These are phyloP conservation scores for Gymnopilus junonius DNA, from an alignment of 768 basidiomycete genomes.

Conservation along the genomic window DNA sequence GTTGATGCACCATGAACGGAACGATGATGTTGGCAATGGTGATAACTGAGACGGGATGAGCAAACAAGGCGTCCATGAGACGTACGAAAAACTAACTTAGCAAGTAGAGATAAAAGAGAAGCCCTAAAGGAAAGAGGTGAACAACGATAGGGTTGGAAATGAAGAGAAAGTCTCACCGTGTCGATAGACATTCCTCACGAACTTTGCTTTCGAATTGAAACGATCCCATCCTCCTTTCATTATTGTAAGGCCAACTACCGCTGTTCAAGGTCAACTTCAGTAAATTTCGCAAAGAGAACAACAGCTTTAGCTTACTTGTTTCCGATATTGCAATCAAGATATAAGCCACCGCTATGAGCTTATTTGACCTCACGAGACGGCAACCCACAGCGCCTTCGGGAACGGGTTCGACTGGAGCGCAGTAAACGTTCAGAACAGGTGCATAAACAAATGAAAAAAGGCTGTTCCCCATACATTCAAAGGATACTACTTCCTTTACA, in stretches of 20 bases:
- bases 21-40: slow-evolving; percentile 17
- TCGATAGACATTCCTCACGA: slow-evolving; percentile 18
- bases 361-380: slow-evolving; percentile 31
- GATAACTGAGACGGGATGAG: slow-evolving; percentile 2
- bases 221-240: not conserved
- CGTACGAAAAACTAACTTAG: slow-evolving; percentile 7
- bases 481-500: slow-evolving; percentile 34
- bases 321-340: slow-evolving; percentile 41
- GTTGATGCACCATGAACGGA: slow-evolving; percentile 10
- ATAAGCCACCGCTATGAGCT: slow-evolving; percentile 39
- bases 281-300: no score
- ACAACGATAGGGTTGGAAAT: not conserved
- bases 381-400: slow-evolving; percentile 31
- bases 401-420: not conserved
- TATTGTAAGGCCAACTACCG: slow-evolving; percentile 1
- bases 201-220: slow-evolving; percentile 12
- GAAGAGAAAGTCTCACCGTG: slow-evolving; percentile 4
- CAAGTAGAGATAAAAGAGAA: slow-evolving; percentile 16
- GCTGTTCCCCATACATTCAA: slow-evolving; percentile 35
- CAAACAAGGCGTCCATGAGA: not conserved
- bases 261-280: not conserved
- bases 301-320: slow-evolving; percentile 32
- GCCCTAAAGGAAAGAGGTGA: not conserved
- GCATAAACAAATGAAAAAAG: not conserved
- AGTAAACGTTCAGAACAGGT: not conserved